Conservation (phyloP, 2,329 filamentous ascomycete genomes). For the Gnomoniopsis sp. region DNA sequence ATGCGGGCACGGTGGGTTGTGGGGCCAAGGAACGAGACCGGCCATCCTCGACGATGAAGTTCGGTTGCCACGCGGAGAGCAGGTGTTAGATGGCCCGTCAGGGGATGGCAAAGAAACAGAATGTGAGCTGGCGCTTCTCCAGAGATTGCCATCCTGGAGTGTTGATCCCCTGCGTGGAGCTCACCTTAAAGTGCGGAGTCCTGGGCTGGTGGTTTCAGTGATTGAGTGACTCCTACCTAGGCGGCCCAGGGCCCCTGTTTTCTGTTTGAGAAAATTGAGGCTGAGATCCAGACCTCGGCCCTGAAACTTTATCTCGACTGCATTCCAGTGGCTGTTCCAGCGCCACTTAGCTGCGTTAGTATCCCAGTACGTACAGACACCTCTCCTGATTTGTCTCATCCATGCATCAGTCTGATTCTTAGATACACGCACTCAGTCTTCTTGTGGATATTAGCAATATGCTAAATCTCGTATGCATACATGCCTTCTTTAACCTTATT, state of each 20-base stretch:
- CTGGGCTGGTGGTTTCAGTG: not conserved
- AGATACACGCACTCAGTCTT: too few relatives aligned
- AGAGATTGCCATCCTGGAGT: not conserved
- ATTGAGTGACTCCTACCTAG: not conserved
- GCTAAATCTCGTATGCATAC: too few relatives aligned
- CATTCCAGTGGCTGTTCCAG: not conserved
- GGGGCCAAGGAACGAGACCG: slow-evolving; percentile 33
- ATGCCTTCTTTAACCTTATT: too few relatives aligned
- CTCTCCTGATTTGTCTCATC: too few relatives aligned
- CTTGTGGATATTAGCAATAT: too few relatives aligned
- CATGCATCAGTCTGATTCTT: too few relatives aligned
- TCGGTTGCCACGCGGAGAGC: slow-evolving; percentile 31
- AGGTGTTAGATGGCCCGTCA: slow-evolving; percentile 36
- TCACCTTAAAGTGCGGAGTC: not conserved
- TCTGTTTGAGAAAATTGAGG: not conserved
- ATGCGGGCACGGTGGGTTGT: slow-evolving; percentile 33
- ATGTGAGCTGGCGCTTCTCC: slow-evolving; percentile 18
- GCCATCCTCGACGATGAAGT: slow-evolving; percentile 29
- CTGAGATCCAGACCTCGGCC: not conserved
- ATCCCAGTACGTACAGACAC: too few relatives aligned
- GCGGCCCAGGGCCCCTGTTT: not conserved
- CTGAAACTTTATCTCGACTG: not conserved
- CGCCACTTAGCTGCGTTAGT: too few relatives aligned
- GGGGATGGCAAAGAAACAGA: slow-evolving; percentile 32
- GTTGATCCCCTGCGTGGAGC: too few relatives aligned